Evolutionary conservation across 1,139 yeast genomes (phyloP).

Genomic region (Pichia sp.): DNA sequence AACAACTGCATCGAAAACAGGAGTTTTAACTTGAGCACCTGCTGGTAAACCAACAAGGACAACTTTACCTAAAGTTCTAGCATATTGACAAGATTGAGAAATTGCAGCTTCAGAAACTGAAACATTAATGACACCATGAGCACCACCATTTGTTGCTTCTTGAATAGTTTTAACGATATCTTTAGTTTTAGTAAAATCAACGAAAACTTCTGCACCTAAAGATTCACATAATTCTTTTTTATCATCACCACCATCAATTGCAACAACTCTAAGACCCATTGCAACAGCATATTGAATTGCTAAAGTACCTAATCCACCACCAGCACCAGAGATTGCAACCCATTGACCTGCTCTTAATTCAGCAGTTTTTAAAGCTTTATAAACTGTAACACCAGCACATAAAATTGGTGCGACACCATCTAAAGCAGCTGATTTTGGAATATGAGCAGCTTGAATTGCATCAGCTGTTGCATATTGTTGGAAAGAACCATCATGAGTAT

Average conservation of each 20-base stretch:
- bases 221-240: constrained; percentile 50
- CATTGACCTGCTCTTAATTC: constrained; percentile 55
- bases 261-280: constrained; percentile 68
- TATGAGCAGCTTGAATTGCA: constrained; percentile 68
- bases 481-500: constrained; percentile 76
- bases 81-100: constrained; percentile 56
- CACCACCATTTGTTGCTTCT: constrained; percentile 61
- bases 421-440: constrained; percentile 59
- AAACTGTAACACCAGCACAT: constrained; percentile 79
- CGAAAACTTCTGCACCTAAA: constrained; percentile 63
- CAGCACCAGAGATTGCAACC: constrained; percentile 76
- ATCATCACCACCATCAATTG: constrained; percentile 69
- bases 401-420: constrained; percentile 66
- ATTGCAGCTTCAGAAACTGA: constrained; percentile 67
- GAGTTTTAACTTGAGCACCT: constrained; percentile 56
- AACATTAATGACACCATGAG: constrained; percentile 69
- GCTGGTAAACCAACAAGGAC: constrained; percentile 74
- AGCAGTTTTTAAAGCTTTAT: constrained; percentile 72
- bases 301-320: constrained; percentile 72
- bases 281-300: constrained; percentile 72
- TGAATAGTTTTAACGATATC: constrained; percentile 52
- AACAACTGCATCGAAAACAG: constrained; percentile 61
- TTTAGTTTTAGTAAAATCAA: constrained; percentile 56
- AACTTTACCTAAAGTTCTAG: constrained; percentile 62
- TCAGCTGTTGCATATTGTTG: constrained; percentile 77